Evolutionary conservation across 306 rosid genomes (phyloP).

Genomic region (Echinosophora koreensis): DNA sequence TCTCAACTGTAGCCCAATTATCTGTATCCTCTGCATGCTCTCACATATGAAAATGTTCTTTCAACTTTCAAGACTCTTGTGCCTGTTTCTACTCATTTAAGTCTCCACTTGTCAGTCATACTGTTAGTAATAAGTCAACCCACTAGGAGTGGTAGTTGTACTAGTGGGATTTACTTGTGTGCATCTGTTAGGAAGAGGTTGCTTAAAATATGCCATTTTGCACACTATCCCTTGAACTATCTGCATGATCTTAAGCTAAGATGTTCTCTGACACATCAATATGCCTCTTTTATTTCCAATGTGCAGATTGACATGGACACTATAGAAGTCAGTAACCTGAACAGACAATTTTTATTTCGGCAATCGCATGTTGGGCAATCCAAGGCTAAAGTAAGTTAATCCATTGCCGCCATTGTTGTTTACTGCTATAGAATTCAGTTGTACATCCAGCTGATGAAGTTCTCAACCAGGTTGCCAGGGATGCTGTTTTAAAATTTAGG

Average conservation of each 20-base stretch:
- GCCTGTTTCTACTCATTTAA: not conserved
- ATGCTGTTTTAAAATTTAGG: constrained; percentile 94
- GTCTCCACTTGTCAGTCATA: not conserved
- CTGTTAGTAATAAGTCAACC: not conserved
- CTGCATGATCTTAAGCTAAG: constrained; percentile 27
- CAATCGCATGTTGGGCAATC: constrained; percentile 96
- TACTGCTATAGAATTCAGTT: constrained; percentile 34
- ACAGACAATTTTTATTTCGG: constrained; percentile 97
- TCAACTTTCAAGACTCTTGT: not conserved
- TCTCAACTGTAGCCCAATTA: not conserved
- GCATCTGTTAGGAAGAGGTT: not conserved
- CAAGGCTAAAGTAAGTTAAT: constrained; percentile 83
- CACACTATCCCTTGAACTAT: constrained; percentile 12
- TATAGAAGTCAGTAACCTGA: constrained; percentile 99
- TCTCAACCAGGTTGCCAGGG: constrained; percentile 94
- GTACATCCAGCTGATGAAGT: constrained; percentile 44
- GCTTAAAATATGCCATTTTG: constrained; percentile 18
- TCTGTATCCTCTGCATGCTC: not conserved
- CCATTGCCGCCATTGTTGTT: constrained; percentile 19
- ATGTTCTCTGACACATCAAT: not conserved
- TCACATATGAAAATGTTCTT: not conserved
- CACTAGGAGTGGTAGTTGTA: not conserved
- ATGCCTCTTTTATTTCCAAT: constrained; percentile 43
- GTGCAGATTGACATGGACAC: constrained; percentile 99
- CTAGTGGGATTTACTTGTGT: not conserved